Evolutionary conservation across 1,284 basidiomycete genomes (phyloP), one percentile per base, ranked within the genome.

Genomic region (Boletus smithii): DNA sequence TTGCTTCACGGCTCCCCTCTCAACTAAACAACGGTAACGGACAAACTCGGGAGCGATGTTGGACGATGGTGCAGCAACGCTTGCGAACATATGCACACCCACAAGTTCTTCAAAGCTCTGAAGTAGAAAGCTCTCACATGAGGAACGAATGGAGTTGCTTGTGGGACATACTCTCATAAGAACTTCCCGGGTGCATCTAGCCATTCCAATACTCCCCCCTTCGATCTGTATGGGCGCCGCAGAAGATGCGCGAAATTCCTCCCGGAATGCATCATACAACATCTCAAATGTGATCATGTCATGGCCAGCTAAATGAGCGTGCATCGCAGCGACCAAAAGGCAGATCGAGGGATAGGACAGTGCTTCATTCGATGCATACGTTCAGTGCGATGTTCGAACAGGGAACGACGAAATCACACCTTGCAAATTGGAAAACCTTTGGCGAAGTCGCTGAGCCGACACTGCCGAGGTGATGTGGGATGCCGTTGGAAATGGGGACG

Each of bases 251-350:
- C 82, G 80, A 16, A 86, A 73, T 64, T 88, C 85, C 48, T 77
- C 76, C 26, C 76, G 74, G 62, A 88, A 86, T 16, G 72, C 69
- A 39, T 87, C 82, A 52, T 82, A 71, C 4, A 91, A 72, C 83
- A 89, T 86, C 61, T 89, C 88, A 60, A 91, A 91, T 3, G 83
- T 91, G 61, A 89, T 77, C 6, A 62, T 62, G 20, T 81, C 74
- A 51, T 90, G 85, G 0, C 88, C 88, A 10, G 75, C 74, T 2
- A 78, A 80, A 31, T 79, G 70, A 8, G 74, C 71, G 56, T 89
- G 88, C 50, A 76, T 69, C 2, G 80, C 76, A 20, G 88, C 83
- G 41, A 91, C 80, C 30, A 91, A 74, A 22, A 91, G 72, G 60
- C 85, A 87, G n/a, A 88, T 65, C 0, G 76, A 73, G 9, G 88